phyloP scores from a whole-genome alignment of 2,329 filamentous ascomycete genomes.

The Calonectria hawksworthii region DNA sequence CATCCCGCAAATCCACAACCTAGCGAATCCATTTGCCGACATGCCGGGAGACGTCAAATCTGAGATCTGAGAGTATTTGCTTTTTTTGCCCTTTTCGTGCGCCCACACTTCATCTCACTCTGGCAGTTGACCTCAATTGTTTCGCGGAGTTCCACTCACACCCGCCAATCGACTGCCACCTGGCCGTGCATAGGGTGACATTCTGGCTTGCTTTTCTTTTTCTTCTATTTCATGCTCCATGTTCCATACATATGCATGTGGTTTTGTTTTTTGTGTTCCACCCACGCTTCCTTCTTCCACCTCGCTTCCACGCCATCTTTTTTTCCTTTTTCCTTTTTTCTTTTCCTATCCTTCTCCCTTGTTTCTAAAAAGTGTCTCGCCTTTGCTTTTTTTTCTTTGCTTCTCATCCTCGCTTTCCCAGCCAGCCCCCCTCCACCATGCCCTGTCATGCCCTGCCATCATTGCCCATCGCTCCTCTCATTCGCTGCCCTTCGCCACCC shows the following conservation, averaged over 20 bases:
- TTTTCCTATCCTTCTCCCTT: neutral
- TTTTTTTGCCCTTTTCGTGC: neutral
- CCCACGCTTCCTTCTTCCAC: neutral
- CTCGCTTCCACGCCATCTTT: neutral
- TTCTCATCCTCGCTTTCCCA: neutral
- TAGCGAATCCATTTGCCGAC: constrained; percentile 7
- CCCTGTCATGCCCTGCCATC: neutral
- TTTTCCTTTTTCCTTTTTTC: neutral
- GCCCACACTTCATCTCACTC: constrained; percentile 5
- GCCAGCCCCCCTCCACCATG: neutral
- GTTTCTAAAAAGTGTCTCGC: constrained; percentile 3
- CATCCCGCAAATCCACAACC: constrained; percentile 8
- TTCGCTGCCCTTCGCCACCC: neutral
- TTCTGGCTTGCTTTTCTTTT: constrained; percentile 11
- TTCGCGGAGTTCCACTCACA: constrained; percentile 11
- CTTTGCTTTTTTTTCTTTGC: neutral
- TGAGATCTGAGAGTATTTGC: constrained; percentile 8
- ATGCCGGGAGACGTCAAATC: constrained; percentile 5
- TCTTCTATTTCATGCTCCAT: constrained; percentile 13
- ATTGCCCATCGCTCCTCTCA: neutral
- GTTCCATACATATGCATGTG: constrained; percentile 13
- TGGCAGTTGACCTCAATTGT: constrained; percentile 2
- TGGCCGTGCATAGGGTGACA: constrained; percentile 15
- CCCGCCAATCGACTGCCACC: constrained; percentile 4
- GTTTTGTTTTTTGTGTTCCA: constrained; percentile 8